phyloP scores from a whole-genome alignment of 768 basidiomycete species.

The Suillus tomentosus region DNA sequence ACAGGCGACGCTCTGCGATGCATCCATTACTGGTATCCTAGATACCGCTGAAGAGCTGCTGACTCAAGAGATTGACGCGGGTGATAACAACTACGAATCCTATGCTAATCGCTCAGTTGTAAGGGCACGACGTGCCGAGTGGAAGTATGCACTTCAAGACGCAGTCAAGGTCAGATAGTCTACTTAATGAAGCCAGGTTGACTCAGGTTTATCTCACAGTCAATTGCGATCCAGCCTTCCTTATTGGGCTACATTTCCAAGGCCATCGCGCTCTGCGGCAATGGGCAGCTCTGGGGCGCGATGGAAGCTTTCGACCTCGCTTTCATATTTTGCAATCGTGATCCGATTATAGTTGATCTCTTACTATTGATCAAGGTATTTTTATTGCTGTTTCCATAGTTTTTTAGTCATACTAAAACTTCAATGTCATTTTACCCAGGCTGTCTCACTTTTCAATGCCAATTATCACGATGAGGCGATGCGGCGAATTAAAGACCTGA shows the following conservation, averaged over 20 bases:
- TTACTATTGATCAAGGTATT: constrained; percentile 1
- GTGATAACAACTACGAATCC: not conserved
- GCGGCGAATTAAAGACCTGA: not conserved
- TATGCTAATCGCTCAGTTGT: constrained; percentile 1
- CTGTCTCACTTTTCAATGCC: not conserved
- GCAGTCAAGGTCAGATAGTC: not conserved
- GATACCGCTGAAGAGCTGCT: not conserved
- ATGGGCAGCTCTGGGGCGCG: not conserved
- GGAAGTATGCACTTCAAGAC: constrained; percentile 1
- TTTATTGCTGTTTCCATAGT: not conserved
- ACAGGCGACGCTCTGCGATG: not conserved
- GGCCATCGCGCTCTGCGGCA: not conserved
- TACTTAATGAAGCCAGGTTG: not conserved
- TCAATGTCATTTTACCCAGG: not conserved
- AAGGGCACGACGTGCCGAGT: not conserved
- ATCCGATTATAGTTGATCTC: not conserved
- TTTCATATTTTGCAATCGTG: not conserved
- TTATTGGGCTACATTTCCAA: not conserved
- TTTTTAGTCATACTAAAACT: not conserved
- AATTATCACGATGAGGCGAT: not conserved
- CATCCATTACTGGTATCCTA: not conserved
- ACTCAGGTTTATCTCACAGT: not conserved
- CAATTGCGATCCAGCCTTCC: constrained; percentile 1
- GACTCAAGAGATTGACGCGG: not conserved
- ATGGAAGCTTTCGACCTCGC: constrained; percentile 5